Evolutionary conservation across 768 basidiomycete species (phyloP).

Genomic region (Trametes cinnabarina): DNA sequence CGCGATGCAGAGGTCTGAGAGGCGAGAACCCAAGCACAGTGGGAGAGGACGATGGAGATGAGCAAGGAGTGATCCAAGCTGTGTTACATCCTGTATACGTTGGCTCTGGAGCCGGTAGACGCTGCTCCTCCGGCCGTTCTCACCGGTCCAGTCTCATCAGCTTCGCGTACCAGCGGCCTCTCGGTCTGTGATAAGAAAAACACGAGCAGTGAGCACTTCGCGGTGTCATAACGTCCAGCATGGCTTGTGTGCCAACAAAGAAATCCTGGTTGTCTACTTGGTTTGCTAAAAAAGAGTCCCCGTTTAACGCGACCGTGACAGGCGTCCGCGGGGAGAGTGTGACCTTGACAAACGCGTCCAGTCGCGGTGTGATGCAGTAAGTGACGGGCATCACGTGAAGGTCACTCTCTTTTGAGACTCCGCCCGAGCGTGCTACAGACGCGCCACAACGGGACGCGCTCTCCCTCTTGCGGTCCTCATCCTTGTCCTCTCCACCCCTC

Average conservation of each 20-base stretch:
- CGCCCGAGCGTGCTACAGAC: constrained; percentile 19
- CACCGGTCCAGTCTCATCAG: neutral
- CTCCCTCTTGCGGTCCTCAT: constrained; percentile 10
- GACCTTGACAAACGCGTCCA: constrained; percentile 5
- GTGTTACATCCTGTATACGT: neutral
- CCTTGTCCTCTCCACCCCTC: constrained; percentile 3
- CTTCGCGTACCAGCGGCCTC: neutral
- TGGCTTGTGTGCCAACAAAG: too few species aligned
- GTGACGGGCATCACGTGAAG: constrained; percentile 4
- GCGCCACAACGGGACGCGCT: constrained; percentile 22
- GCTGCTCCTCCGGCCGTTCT: constrained; percentile 6
- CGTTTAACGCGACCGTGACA: too few species aligned
- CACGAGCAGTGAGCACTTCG: neutral
- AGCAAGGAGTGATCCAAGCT: neutral
- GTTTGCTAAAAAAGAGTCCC: too few species aligned
- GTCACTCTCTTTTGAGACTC: constrained; percentile 13
- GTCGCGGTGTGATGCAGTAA: constrained; percentile 11
- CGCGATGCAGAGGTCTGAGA: neutral
- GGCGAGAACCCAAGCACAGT: too few species aligned
- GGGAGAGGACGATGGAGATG: too few species aligned
- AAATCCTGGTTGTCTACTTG: too few species aligned
- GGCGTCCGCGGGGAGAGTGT: too few species aligned
- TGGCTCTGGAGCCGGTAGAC: neutral
- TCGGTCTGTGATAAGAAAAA: neutral
- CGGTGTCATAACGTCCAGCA: neutral